Evolutionary conservation across 2,329 filamentous ascomycete genomes (phyloP), one percentile per base, ranked within the genome.

Genomic region (Monilinia aucupariae): DNA sequence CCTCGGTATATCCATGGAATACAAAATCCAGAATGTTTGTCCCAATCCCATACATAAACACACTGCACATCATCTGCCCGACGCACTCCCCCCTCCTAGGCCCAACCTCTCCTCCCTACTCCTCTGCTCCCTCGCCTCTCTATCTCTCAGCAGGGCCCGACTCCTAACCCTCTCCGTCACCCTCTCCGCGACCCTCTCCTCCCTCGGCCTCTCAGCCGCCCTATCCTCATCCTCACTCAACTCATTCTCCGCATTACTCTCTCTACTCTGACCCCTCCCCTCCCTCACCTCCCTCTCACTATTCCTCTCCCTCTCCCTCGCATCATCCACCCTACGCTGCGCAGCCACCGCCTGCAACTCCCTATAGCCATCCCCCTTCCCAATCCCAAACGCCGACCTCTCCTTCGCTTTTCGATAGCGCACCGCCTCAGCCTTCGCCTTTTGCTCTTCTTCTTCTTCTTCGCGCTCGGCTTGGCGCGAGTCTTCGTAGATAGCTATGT

Each of bases 401-500:
- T 58, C 41, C 43, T n/a, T 64, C 48, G 39, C 37, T 15, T 52
- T 52, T 39, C 32, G 37, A 50, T 17, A 27, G 45, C 37, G 37
- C 5, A 41, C 27, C 39, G 39, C 48, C 17, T 43, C 32, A 20
- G 45, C 45, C 13, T 51, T 45, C 27, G 32, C 39, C 27, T 22
- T 45, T 25, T 22, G 1, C 59, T 59, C 64, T 6, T 30, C 27
- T 65, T 47, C 68, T 67, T 63, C 65, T 65, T 67, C 64, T 55
- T 72, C 70, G 34, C 65, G 65, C 30, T 63, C 41, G 0, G 65
- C 68, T 67, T 74, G 71, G 60, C 75, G 75, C 30, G 77, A 78
- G 65, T 87, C 85, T 71, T 91, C 87, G 76, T 89, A 90, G 61
- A 82, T 79, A 47, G 86, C 85, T 47, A 91, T 80, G 74, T 91